Conservation (phyloP, 2,329 filamentous ascomycete genomes). For the Talaromyces marneffei region DNA sequence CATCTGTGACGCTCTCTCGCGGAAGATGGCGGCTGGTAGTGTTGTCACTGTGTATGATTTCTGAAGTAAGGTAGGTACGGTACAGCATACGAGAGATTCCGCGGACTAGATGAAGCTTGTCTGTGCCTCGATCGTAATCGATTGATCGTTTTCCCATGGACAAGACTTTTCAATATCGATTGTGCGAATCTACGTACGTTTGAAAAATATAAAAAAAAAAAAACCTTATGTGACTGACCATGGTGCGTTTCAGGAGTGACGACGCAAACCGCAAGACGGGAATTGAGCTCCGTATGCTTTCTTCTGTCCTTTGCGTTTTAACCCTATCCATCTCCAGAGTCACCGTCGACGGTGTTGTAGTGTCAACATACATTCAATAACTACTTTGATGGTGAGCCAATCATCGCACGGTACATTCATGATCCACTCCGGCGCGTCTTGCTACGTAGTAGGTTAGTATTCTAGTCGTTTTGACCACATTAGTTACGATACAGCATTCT, state of each 20-base stretch:
- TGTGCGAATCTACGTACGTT: no score
- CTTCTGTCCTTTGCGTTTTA: background rate
- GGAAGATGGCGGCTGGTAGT: background rate
- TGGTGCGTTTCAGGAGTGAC: background rate
- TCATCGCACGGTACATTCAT: background rate
- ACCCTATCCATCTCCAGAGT: no score
- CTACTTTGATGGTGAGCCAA: background rate
- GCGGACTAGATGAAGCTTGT: background rate
- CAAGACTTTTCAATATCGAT: background rate
- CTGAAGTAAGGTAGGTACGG: background rate
- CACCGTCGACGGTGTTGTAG: no score
- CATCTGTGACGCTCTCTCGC: background rate
- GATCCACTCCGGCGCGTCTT: background rate
- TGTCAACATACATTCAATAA: background rate
- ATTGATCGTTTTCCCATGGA: background rate
- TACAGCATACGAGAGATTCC: background rate
- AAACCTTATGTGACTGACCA: background rate
- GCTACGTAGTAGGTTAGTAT: no score
- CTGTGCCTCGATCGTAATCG: background rate
- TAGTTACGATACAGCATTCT: background rate
- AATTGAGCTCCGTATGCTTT: background rate
- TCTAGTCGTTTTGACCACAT: background rate
- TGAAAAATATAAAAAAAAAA: no score
- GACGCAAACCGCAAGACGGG: background rate
- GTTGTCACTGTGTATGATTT: no score